Evolutionary conservation across 2,329 filamentous ascomycete species (phyloP).

Genomic region (Sarocladiaceae sp.): DNA sequence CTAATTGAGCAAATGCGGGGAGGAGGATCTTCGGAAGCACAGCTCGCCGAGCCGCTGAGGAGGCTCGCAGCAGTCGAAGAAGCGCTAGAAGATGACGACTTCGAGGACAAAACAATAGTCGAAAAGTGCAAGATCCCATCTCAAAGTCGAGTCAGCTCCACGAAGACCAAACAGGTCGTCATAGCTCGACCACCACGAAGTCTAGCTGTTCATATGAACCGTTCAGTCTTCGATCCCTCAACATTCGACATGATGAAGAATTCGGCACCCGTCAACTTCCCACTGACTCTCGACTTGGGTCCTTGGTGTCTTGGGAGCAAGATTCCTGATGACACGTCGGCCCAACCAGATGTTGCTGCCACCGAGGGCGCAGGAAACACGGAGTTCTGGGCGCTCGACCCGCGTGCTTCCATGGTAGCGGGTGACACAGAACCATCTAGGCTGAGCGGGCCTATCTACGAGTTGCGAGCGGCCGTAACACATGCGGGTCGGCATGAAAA

Average conservation of each 20-base stretch:
- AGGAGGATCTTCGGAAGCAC: conserved; percentile 34
- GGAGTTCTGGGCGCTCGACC: conserved; percentile 67
- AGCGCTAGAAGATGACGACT: conserved; percentile 73
- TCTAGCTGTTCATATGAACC: conserved; percentile 81
- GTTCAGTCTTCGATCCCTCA: conserved; percentile 81
- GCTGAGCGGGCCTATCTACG: conserved; percentile 58
- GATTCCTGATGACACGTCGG: conserved; percentile 13
- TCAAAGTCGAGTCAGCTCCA: conserved; percentile 65
- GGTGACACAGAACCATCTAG: conserved; percentile 43
- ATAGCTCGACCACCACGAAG: conserved; percentile 76
- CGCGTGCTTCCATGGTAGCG: conserved; percentile 67
- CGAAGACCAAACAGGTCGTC: conserved; percentile 85
- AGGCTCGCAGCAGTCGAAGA: conserved; percentile 61
- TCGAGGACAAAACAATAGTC: conserved; percentile 60
- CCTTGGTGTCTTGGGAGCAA: conserved; percentile 75
- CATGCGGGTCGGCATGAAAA: conserved; percentile 91
- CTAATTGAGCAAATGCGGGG: conserved; percentile 36
- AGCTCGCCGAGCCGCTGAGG: conserved; percentile 41
- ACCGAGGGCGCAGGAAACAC: conserved; percentile 21
- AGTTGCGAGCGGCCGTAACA: conserved; percentile 76
- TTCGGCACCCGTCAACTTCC: conserved; percentile 70
- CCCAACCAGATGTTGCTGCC: too few relatives aligned
- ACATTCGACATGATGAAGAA: conserved; percentile 82
- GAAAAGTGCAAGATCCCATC: conserved; percentile 60
- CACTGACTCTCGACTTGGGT: conserved; percentile 64